These are phyloP conservation scores for Trichoderma aggressivum DNA, from an alignment of 2,329 filamentous ascomycete genomes.

Conservation along the genomic window DNA sequence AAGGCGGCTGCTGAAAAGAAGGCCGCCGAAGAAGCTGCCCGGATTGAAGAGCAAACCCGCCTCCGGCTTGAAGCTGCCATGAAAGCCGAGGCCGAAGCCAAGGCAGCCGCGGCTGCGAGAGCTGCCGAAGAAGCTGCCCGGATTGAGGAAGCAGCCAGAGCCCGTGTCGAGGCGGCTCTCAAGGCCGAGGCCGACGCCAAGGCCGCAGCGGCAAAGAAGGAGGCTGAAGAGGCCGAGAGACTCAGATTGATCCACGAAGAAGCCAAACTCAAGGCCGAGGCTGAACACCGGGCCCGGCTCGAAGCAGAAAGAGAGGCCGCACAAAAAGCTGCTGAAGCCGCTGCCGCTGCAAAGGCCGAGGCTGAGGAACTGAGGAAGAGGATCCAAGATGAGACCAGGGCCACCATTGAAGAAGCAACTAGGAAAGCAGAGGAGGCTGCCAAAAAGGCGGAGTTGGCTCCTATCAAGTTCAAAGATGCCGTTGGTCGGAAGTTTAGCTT, in stretches of 20 bases:
- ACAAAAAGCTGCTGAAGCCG: slow-evolving; percentile 38
- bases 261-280: slow-evolving; percentile 38
- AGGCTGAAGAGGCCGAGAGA: slow-evolving; percentile 43
- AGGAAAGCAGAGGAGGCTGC: slow-evolving; percentile 48
- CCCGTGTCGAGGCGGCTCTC: slow-evolving; percentile 36
- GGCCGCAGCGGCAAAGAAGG: slow-evolving; percentile 38
- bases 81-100: slow-evolving; percentile 41
- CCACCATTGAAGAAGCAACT: slow-evolving; percentile 45
- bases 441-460: slow-evolving; percentile 60
- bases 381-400: slow-evolving; percentile 54
- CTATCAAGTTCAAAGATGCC: slow-evolving; percentile 88
- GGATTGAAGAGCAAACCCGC: slow-evolving; percentile 48
- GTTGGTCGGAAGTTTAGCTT: slow-evolving; percentile 91
- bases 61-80: slow-evolving; percentile 42
- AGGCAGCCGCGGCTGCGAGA: slow-evolving; percentile 39
- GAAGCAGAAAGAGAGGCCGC: slow-evolving; percentile 42
- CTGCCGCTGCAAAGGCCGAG: slow-evolving; percentile 48
- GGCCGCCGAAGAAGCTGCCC: slow-evolving; percentile 35
- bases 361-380: slow-evolving; percentile 61
- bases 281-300: slow-evolving; percentile 39
- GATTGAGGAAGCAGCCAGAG: slow-evolving; percentile 38
- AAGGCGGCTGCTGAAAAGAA: slow-evolving; percentile 41
- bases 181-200: slow-evolving; percentile 40
- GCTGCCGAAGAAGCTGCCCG: slow-evolving; percentile 43
- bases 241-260: slow-evolving; percentile 38